A percentile compares a stretch with the other conserved stretches of the same genome.
Evolutionary conservation across 306 rosid species (phyloP).

Genomic region (Cicer yamashitae): DNA sequence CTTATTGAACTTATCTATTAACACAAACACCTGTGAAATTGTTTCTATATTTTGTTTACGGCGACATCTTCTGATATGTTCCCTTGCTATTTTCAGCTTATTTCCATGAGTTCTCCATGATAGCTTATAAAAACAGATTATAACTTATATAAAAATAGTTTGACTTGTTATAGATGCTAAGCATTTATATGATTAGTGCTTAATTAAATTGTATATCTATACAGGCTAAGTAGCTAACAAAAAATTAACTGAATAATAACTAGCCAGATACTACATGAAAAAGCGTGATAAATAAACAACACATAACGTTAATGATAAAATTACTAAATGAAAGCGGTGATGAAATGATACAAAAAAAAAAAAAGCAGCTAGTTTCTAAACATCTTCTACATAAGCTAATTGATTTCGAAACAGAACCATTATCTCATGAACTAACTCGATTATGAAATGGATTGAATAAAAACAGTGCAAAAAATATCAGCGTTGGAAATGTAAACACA

Average conservation of each 20-base stretch:
- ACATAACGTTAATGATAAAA: conserved; percentile 10
- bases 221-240: neutral
- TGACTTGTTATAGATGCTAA: neutral
- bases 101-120: neutral
- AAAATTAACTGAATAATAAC: neutral
- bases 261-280: neutral
- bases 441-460: conserved; percentile 6
- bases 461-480: conserved; percentile 6
- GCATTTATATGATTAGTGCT: neutral
- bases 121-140: neutral
- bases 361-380: neutral
- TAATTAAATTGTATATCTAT: neutral
- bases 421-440: conserved; percentile 15
- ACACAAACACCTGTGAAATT: neutral
- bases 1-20: neutral
- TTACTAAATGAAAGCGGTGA: neutral
- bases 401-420: neutral
- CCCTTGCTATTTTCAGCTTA: neutral
- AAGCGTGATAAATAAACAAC: neutral
- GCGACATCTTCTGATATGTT: neutral
- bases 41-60: neutral
- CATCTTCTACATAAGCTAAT: neutral
- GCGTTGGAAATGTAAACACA: conserved; percentile 8
- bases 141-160: neutral
- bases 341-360: neutral